Evolutionary conservation across 106 monocot species (phyloP).

Genomic region (Apostasia shenzhenica): DNA sequence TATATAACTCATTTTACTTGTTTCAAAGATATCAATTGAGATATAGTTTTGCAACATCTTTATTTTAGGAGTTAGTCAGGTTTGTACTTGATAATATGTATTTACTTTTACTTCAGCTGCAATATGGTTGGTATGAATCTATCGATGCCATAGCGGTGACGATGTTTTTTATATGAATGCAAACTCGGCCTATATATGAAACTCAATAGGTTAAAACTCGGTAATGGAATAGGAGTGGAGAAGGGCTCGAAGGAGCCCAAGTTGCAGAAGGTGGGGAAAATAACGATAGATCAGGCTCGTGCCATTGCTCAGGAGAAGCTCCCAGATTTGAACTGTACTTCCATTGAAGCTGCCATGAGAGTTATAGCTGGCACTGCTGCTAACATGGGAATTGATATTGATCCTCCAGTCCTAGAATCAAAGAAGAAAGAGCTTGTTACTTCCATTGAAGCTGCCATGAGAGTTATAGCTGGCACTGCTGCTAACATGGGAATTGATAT

Average conservation of each 20-base stretch:
- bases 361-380: conserved; percentile 95
- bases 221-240: conserved; percentile 43
- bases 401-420: conserved; percentile 76
- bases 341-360: conserved; percentile 86
- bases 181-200: too few species aligned
- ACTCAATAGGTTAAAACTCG: too few species aligned
- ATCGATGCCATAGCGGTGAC: too few species aligned
- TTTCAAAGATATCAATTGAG: too few species aligned
- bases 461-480: conserved; percentile 92
- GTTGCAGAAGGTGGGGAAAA: conserved; percentile 74
- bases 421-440: conserved; percentile 53
- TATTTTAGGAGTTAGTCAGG: too few species aligned
- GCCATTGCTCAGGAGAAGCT: conserved; percentile 84
- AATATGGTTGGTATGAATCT: too few species aligned
- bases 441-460: conserved; percentile 80
- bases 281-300: conserved; percentile 71
- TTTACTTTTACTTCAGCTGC: too few species aligned
- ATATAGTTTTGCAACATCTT: too few species aligned
- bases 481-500: conserved; percentile 97
- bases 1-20: too few species aligned
- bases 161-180: too few species aligned
- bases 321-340: conserved; percentile 81
- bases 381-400: conserved; percentile 93
- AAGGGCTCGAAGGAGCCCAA: conserved; percentile 92
- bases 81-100: too few species aligned